phyloP scores from a whole-genome alignment of 306 rosid species.

The Cucurbita ficifolia region DNA sequence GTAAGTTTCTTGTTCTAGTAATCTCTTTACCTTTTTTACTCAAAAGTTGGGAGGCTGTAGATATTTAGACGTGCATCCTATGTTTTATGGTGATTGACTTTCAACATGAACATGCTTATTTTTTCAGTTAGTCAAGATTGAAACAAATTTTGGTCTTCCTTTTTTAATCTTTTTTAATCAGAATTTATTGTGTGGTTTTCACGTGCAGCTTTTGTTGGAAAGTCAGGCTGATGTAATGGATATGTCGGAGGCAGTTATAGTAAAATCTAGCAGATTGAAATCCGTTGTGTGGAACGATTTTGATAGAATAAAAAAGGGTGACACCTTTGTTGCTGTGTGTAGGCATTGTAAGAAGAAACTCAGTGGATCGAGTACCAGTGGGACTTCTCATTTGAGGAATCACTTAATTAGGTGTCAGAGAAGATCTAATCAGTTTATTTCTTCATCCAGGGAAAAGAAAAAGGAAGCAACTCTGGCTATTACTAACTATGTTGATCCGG shows the following conservation, averaged over 20 bases:
- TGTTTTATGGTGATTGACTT: not conserved
- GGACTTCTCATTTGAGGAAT: conserved; percentile 97
- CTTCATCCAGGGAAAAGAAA: conserved; percentile 71
- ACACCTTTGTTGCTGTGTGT: conserved; percentile 78
- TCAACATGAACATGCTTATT: not conserved
- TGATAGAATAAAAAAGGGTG: conserved; percentile 89
- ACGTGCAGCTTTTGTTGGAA: conserved; percentile 20
- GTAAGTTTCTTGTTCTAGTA: not conserved
- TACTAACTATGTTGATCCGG: conserved; percentile 56
- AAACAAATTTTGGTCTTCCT: not conserved
- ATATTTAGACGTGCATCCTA: not conserved
- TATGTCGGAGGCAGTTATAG: conserved; percentile 74
- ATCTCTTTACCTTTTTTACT: not conserved
- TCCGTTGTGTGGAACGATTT: conserved; percentile 98
- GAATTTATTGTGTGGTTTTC: not conserved
- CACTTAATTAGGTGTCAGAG: conserved; percentile 92
- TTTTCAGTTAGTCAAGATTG: not conserved
- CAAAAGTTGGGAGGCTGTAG: not conserved
- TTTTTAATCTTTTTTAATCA: not conserved
- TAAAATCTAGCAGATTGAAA: conserved; percentile 80
- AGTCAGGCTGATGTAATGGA: conserved; percentile 59
- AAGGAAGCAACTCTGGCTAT: conserved; percentile 54
- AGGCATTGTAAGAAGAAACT: conserved; percentile 94
- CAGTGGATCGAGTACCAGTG: conserved; percentile 97
- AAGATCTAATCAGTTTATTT: conserved; percentile 46